Percentiles rank a stretch among this genome's conserved stretches.
Evolutionary conservation across 2,329 filamentous ascomycete species (phyloP).

Genomic region (Penicillium sp.): DNA sequence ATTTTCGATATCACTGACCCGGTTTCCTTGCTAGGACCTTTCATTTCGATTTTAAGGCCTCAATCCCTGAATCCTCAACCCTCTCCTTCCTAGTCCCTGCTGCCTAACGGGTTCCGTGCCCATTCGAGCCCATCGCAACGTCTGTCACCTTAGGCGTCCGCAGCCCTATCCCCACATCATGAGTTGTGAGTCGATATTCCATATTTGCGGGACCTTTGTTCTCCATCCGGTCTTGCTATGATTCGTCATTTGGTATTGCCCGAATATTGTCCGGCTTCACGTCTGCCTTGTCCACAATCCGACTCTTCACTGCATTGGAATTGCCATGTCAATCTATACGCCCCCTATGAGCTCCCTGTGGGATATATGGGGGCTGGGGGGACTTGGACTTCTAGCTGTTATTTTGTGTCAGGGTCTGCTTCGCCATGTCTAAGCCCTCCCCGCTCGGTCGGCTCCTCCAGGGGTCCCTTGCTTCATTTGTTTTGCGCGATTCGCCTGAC

Average conservation of each 20-base stretch:
- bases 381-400: not conserved
- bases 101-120: slow-evolving; percentile 15
- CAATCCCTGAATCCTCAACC: not conserved
- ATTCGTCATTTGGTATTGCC: not conserved
- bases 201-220: slow-evolving; percentile 5
- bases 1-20: slow-evolving; percentile 4
- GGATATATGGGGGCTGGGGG: slow-evolving; percentile 5
- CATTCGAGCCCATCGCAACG: slow-evolving; percentile 10
- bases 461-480: slow-evolving; percentile 1
- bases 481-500: slow-evolving; percentile 1
- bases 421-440: not conserved
- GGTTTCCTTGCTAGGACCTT: not conserved
- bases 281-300: slow-evolving; percentile 7
- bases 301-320: not conserved
- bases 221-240: not conserved
- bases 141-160: slow-evolving; percentile 6
- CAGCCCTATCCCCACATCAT: slow-evolving; percentile 19
- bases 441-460: slow-evolving; percentile 12
- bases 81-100: not conserved
- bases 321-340: slow-evolving; percentile 4
- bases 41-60: not conserved
- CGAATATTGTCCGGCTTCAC: not conserved
- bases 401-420: slow-evolving; percentile 2
- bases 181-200: slow-evolving; percentile 21
- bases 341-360: slow-evolving; percentile 8